phyloP scores from a whole-genome alignment of 2,329 filamentous ascomycete species.

The Paecilomyces dactylethromorphus region DNA sequence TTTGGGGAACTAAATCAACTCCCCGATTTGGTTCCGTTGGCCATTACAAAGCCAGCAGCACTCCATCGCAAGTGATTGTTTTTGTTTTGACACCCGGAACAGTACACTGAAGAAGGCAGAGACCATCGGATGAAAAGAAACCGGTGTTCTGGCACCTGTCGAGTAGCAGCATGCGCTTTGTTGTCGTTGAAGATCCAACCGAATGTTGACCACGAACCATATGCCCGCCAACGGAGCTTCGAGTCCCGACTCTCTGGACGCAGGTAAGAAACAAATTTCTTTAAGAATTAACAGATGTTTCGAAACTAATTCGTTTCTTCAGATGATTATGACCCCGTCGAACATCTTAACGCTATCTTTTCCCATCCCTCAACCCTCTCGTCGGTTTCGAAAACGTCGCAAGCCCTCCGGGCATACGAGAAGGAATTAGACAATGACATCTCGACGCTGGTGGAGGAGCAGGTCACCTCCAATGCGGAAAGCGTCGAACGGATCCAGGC shows the following conservation, averaged over 20 bases:
- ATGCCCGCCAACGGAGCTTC: slow-evolving; percentile 33
- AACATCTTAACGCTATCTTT: slow-evolving; percentile 91
- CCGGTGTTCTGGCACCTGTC: slow-evolving; percentile 4
- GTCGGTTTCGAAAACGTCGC: slow-evolving; percentile 68
- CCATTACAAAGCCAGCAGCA: not conserved
- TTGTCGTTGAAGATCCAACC: slow-evolving; percentile 21
- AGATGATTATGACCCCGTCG: slow-evolving; percentile 86
- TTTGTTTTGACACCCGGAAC: not conserved
- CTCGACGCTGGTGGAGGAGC: slow-evolving; percentile 60
- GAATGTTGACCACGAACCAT: slow-evolving; percentile 30
- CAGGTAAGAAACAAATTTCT: slow-evolving; percentile 27
- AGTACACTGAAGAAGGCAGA: slow-evolving; percentile 1
- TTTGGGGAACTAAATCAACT: not conserved
- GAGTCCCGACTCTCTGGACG: slow-evolving; percentile 36
- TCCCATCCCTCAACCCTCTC: slow-evolving; percentile 78
- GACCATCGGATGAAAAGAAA: not conserved
- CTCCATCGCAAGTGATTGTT: not conserved
- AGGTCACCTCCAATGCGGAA: slow-evolving; percentile 78
- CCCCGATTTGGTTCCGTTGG: not conserved
- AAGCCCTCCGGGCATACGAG: slow-evolving; percentile 66
- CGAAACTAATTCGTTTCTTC: not conserved
- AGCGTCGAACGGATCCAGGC: slow-evolving; percentile 87
- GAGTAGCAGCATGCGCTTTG: slow-evolving; percentile 11
- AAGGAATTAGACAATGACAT: slow-evolving; percentile 79
- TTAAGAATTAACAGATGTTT: not conserved